These are phyloP conservation scores for Umbellularia californica DNA, from an alignment of 164 flowering plant genomes.

Conservation along the genomic window DNA sequence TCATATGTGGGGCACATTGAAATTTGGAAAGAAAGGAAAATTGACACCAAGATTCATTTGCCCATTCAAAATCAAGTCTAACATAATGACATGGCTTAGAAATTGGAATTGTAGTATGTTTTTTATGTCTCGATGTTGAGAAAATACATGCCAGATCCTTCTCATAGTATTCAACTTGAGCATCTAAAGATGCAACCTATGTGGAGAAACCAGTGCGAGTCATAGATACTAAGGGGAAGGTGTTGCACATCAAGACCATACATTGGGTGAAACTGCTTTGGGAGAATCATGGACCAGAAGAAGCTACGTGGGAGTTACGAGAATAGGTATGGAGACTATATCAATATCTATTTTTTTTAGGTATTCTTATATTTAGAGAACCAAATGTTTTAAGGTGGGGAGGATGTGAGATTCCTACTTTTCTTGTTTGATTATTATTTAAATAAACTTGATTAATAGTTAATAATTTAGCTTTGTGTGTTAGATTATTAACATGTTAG, in stretches of 20 bases:
- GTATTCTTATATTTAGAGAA: too few relatives aligned
- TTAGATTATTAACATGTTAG: too few relatives aligned
- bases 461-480: too few relatives aligned
- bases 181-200: neutral
- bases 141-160: neutral
- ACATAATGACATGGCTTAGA: neutral
- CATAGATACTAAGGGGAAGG: neutral
- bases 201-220: conserved; percentile 2
- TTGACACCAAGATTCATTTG: neutral
- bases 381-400: too few relatives aligned
- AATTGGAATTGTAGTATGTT: conserved; percentile 4
- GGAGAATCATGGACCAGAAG: too few relatives aligned
- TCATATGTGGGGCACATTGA: conserved; percentile 4
- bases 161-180: neutral
- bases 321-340: neutral
- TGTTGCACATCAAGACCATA: neutral
- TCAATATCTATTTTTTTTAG: too few relatives aligned
- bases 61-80: neutral
- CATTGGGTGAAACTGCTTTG: neutral
- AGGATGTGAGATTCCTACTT: too few relatives aligned
- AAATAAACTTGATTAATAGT: too few relatives aligned
- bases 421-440: too few relatives aligned
- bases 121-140: conserved; percentile 3
- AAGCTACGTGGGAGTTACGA: neutral
- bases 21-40: conserved; percentile 15